These are phyloP conservation scores for Thraustotheca clavata DNA, from an alignment of 352 stramenopile genomes.

Conservation along the genomic window DNA sequence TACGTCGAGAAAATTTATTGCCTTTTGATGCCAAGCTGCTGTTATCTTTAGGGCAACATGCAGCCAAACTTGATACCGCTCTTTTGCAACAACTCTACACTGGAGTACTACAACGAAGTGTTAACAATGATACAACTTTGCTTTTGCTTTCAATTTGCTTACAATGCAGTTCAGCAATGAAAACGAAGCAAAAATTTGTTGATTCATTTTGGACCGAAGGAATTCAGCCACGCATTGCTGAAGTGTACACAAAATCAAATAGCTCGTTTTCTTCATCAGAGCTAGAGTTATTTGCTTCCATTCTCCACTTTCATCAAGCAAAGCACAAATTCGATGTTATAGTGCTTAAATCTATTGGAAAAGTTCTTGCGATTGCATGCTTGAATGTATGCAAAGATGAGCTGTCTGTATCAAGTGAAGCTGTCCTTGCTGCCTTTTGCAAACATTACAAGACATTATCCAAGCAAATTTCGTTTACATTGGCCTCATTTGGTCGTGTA, in stretches of 20 bases:
- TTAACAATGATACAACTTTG: not conserved
- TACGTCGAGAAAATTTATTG: not conserved
- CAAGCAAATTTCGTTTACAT: constrained; percentile 29
- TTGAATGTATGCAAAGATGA: not conserved
- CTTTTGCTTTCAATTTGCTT: not conserved
- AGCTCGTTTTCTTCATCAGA: too few relatives aligned
- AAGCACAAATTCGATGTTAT: not conserved
- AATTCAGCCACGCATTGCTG: not conserved
- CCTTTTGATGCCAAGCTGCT: not conserved
- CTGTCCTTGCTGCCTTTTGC: constrained; percentile 36
- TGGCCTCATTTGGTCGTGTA: constrained; percentile 56
- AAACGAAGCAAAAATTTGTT: not conserved
- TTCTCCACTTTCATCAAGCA: not conserved
- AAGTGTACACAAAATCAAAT: not conserved
- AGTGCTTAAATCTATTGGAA: not conserved
- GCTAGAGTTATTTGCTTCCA: not conserved
- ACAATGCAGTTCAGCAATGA: not conserved
- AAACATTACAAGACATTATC: constrained; percentile 37
- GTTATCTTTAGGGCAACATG: not conserved
- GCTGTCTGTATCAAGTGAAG: constrained; percentile 19
- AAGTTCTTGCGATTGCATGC: not conserved
- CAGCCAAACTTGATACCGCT: not conserved
- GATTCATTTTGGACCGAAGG: not conserved
- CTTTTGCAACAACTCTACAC: not conserved
- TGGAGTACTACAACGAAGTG: not conserved